Evolutionary conservation across 2,329 filamentous ascomycete species (phyloP).

Genomic region (Emmonsiellopsis sp.): DNA sequence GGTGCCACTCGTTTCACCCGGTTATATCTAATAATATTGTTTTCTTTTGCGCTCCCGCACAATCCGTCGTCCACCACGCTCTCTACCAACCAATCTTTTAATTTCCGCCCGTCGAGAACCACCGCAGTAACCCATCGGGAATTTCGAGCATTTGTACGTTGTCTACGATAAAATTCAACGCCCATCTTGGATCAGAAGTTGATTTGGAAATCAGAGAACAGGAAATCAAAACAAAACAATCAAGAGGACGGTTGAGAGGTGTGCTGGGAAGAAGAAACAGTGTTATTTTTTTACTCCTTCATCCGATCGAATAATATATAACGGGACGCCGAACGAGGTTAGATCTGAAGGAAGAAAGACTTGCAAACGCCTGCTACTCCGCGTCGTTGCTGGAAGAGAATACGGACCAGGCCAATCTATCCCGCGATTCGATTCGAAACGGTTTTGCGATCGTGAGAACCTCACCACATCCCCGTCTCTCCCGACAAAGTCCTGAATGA

Average conservation of each 20-base stretch:
- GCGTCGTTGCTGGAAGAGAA: neutral
- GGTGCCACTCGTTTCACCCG: too few relatives aligned
- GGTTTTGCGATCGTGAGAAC: neutral
- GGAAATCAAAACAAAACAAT: neutral
- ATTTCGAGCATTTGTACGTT: too few relatives aligned
- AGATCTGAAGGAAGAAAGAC: neutral
- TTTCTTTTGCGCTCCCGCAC: too few relatives aligned
- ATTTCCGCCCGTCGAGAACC: too few relatives aligned
- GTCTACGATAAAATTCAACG: neutral
- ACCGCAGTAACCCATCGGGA: too few relatives aligned
- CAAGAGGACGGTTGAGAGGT: neutral
- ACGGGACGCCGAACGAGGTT: neutral
- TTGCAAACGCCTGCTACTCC: neutral
- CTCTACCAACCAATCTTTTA: too few relatives aligned
- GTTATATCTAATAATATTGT: too few relatives aligned
- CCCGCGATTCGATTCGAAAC: neutral
- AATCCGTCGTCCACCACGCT: too few relatives aligned
- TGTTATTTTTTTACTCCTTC: neutral
- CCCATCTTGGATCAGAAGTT: neutral
- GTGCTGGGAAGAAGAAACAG: neutral
- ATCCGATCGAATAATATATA: neutral
- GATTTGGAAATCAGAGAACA: neutral
- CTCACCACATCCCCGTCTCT: too few relatives aligned
- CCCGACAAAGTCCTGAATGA: neutral
- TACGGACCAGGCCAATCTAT: neutral